Conservation (phyloP, 805 yeast species). For the Myxozyma mucilagina region DNA sequence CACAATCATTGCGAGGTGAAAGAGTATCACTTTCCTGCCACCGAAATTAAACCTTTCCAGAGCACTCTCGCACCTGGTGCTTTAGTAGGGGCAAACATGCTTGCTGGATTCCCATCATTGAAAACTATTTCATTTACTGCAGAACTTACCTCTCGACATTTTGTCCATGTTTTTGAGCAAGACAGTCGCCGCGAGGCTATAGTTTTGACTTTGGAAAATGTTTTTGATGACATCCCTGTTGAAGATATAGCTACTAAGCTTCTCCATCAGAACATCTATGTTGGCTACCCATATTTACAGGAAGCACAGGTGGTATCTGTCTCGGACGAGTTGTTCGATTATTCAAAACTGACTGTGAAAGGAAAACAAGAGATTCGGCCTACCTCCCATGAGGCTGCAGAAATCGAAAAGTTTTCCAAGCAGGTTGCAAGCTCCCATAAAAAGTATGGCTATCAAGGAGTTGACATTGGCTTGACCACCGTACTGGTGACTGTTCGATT, state of each 20-base stretch:
- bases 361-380: constrained; percentile 5
- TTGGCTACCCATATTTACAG: constrained; percentile 87
- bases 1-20: constrained; percentile 75
- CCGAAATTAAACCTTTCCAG: constrained; percentile 42
- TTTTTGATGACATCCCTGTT: constrained; percentile 44
- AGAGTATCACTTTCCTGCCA: constrained; percentile 53
- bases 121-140: constrained; percentile 63
- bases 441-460: constrained; percentile 48
- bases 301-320: constrained; percentile 74
- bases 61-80: constrained; percentile 67
- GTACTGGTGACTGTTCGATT: constrained; percentile 70
- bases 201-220: constrained; percentile 61
- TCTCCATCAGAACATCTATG: constrained; percentile 63
- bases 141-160: constrained; percentile 55
- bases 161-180: constrained; percentile 75
- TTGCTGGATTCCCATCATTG: constrained; percentile 91
- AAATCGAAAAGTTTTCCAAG: neutral
- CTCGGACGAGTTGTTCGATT: constrained; percentile 54
- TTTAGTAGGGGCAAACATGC: constrained; percentile 61
- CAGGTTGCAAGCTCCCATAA: constrained; percentile 2
- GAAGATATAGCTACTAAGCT: constrained; percentile 67
- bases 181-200: constrained; percentile 83
- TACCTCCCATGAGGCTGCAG: constrained; percentile 2
- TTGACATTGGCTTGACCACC: constrained; percentile 53
- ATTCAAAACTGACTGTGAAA: constrained; percentile 44